These are phyloP conservation scores for Xylaria sp. DNA, from an alignment of 2,329 filamentous ascomycete species.

Conservation along the genomic window DNA sequence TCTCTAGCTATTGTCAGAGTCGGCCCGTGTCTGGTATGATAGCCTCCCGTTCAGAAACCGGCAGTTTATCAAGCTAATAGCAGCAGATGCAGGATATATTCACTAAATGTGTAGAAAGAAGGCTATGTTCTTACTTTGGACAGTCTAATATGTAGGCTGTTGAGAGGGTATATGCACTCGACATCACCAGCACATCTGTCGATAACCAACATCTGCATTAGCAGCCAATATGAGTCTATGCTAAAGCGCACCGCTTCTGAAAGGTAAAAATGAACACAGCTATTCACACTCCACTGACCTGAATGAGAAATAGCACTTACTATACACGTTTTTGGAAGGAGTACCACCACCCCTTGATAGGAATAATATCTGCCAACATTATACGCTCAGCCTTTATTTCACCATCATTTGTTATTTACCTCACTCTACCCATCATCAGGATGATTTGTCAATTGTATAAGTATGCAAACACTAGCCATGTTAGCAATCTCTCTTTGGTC, in stretches of 20 bases:
- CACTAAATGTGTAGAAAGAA: no score
- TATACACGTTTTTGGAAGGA: background rate
- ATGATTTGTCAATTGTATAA: background rate
- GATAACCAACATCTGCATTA: background rate
- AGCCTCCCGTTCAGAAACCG: no score
- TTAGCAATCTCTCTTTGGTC: background rate
- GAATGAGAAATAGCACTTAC: background rate
- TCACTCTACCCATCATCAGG: background rate
- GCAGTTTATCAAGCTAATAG: no score
- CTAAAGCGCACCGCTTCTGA: background rate
- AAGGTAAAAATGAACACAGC: background rate
- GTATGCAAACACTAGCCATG: background rate
- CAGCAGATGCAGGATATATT: no score
- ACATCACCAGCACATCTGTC: background rate
- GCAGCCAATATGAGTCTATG: background rate
- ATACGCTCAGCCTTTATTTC: background rate
- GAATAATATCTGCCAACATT: background rate
- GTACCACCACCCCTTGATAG: background rate
- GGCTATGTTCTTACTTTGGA: no score
- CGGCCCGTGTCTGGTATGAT: no score
- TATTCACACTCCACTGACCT: no score
- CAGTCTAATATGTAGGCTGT: no score
- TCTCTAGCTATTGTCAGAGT: no score
- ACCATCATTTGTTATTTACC: background rate
- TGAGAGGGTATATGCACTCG: no score